Evolutionary conservation across 2,329 filamentous ascomycete species (phyloP).

Genomic region (Teratosphaeria destructans): DNA sequence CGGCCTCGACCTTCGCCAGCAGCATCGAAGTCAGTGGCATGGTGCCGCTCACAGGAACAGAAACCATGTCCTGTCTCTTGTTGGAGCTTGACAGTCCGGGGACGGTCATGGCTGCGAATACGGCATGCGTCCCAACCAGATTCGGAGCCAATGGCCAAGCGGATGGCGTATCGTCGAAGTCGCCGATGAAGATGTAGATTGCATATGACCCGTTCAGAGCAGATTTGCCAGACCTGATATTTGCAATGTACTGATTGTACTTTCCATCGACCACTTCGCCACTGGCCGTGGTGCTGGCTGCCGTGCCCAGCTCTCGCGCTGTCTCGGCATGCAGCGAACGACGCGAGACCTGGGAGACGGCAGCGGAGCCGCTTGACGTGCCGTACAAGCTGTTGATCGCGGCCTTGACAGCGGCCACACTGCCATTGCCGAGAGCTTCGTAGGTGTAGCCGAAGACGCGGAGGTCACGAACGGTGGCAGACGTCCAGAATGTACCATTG

Average conservation of each 20-base stretch:
- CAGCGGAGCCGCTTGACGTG: conserved; percentile 22
- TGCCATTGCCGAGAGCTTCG: conserved; percentile 41
- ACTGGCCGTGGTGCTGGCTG: conserved; percentile 19
- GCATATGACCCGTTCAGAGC: conserved; percentile 52
- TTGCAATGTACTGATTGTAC: conserved; percentile 58
- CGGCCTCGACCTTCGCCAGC: conserved; percentile 23
- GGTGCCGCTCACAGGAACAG: conserved; percentile 27
- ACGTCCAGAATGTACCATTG: conserved; percentile 57
- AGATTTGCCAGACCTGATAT: conserved; percentile 52
- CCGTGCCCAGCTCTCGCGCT: background rate
- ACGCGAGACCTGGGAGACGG: conserved; percentile 1
- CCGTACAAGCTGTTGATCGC: conserved; percentile 55
- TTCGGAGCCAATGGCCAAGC: conserved; percentile 45
- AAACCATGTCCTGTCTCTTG: background rate
- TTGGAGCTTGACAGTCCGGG: conserved; percentile 4
- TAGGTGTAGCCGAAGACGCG: conserved; percentile 65
- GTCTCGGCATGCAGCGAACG: background rate
- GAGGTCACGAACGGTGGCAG: conserved; percentile 49
- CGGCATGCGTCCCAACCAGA: conserved; percentile 51
- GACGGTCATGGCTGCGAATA: conserved; percentile 28
- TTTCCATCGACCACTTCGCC: conserved; percentile 26
- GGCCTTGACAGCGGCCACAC: conserved; percentile 33
- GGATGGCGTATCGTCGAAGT: conserved; percentile 33
- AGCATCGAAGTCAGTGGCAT: conserved; percentile 37
- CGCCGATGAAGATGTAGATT: conserved; percentile 59